Conservation (phyloP, 345 rosid genomes). For the Melaleuca alternifolia region DNA sequence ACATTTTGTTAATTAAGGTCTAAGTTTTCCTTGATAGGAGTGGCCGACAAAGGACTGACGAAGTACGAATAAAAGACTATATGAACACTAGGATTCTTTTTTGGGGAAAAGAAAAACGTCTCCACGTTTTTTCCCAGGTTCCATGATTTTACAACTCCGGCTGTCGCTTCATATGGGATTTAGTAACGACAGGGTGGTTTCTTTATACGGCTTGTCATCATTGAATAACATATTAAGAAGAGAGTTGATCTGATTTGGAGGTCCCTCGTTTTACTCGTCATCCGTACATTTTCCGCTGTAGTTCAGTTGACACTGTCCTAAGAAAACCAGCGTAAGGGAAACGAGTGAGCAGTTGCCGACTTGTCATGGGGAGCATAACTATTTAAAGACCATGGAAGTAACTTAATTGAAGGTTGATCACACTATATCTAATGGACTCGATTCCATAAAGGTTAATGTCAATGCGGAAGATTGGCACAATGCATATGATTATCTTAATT, state of each 20-base stretch:
- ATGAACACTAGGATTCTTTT: no score
- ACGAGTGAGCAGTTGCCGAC: background rate
- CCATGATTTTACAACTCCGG: no score
- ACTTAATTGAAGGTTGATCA: background rate
- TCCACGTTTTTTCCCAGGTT: no score
- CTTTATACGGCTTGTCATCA: no score
- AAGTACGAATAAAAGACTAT: no score
- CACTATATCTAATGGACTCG: background rate
- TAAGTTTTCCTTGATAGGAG: background rate
- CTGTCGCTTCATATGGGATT: background rate
- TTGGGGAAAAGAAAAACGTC: no score
- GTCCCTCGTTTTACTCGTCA: background rate
- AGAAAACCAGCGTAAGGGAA: background rate
- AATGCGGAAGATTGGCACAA: background rate
- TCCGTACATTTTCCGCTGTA: background rate
- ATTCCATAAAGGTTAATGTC: background rate
- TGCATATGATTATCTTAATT: background rate
- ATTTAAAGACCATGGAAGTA: fast-evolving
- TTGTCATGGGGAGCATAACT: background rate
- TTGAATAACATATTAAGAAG: no score
- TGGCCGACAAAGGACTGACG: no score
- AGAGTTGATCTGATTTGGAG: background rate
- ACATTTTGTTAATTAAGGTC: no score
- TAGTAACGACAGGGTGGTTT: background rate
- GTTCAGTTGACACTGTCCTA: background rate